Conservation (phyloP, 805 yeast genomes). For the Sugiyamaella qingdaonensis region DNA sequence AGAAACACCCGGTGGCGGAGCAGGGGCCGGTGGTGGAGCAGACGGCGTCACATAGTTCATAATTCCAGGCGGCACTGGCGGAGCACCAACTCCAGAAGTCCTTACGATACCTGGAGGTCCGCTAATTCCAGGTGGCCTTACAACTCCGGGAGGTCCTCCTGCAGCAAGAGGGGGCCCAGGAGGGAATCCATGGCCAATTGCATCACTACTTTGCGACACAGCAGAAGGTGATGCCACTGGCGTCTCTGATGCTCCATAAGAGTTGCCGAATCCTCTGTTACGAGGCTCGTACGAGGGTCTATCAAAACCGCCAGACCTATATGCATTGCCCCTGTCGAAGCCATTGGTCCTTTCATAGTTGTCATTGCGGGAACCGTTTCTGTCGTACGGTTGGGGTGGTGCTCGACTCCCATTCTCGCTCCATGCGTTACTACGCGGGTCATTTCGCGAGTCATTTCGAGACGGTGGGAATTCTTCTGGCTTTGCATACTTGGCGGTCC, state of each 20-base stretch:
- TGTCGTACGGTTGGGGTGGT: background rate
- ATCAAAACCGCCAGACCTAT: background rate
- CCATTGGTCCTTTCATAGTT: background rate
- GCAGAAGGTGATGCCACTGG: conserved; percentile 8
- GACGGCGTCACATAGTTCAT: too few species aligned
- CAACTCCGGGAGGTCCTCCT: too few species aligned
- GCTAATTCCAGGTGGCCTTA: conserved; percentile 29
- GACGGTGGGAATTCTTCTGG: too few species aligned
- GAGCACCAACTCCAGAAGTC: conserved; percentile 21
- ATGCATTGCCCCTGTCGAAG: background rate
- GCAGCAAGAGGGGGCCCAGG: background rate
- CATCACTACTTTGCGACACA: conserved; percentile 7
- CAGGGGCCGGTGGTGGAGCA: conserved; percentile 17
- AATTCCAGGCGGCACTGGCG: conserved; percentile 18
- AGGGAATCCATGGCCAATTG: conserved; percentile 7
- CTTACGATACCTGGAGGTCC: conserved; percentile 24
- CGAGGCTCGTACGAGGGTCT: background rate
- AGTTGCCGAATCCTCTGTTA: background rate
- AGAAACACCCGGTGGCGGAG: conserved; percentile 17
- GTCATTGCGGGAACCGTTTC: background rate
- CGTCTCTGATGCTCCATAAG: background rate
- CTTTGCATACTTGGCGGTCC: conserved; percentile 25
- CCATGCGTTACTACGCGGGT: background rate
- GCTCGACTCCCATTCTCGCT: background rate
- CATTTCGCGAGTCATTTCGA: background rate